Evolutionary conservation across 805 yeast genomes (phyloP).

Genomic region (Candida coquimbonensis): DNA sequence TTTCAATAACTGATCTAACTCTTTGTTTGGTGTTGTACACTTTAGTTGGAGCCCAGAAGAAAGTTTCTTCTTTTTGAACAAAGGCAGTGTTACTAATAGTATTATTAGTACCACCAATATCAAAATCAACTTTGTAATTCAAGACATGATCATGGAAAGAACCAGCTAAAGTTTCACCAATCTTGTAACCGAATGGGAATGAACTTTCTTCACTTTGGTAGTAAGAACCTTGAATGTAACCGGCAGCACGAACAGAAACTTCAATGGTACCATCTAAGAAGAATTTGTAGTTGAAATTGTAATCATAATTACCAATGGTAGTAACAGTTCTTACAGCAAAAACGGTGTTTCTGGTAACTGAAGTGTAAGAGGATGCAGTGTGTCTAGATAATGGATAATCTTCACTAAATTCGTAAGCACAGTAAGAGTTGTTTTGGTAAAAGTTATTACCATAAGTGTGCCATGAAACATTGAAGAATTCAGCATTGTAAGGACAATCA

Average conservation of each 20-base stretch:
- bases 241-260: constrained; percentile 24
- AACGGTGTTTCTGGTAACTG: constrained; percentile 20
- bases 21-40: constrained; percentile 14
- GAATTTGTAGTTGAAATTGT: constrained; percentile 21
- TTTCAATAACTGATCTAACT: constrained; percentile 11
- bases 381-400: constrained; percentile 22
- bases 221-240: constrained; percentile 25
- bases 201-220: constrained; percentile 16
- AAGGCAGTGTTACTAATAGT: constrained; percentile 12
- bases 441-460: constrained; percentile 18
- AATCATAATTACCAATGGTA: constrained; percentile 23
- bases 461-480: constrained; percentile 23
- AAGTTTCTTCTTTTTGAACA: constrained; percentile 12
- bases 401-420: constrained; percentile 20
- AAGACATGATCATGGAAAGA: constrained; percentile 26
- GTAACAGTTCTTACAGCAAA: constrained; percentile 20
- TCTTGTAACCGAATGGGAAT: constrained; percentile 17
- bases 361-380: constrained; percentile 12
- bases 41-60: constrained; percentile 23
- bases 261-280: constrained; percentile 24
- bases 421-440: constrained; percentile 22
- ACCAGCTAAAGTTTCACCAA: constrained; percentile 21
- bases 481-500: constrained; percentile 26
- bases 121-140: constrained; percentile 23
- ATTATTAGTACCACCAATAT: constrained; percentile 22